phyloP scores from a whole-genome alignment of 148 eudicot species.

The Rheum nobile region DNA sequence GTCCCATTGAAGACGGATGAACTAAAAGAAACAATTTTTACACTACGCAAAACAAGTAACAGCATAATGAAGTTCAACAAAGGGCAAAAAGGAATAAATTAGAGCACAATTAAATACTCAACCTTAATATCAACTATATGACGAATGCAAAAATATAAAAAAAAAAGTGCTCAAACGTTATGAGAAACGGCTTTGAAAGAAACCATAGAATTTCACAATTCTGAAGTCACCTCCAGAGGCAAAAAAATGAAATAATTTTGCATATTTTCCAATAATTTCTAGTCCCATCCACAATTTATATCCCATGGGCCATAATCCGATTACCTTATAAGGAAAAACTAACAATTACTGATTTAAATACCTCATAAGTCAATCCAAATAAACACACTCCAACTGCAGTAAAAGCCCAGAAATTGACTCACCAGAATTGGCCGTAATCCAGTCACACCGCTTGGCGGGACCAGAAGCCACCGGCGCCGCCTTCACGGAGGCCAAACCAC shows the following conservation, averaged over 20 bases:
- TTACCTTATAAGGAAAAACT: background rate
- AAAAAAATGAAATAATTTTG: background rate
- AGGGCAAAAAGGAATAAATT: background rate
- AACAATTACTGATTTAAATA: background rate
- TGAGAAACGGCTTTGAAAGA: background rate
- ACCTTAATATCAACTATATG: background rate
- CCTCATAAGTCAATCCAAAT: background rate
- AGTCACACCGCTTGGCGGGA: slow-evolving; percentile 53
- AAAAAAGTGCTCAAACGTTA: background rate
- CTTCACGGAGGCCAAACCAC: background rate
- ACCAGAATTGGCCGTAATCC: slow-evolving; percentile 66
- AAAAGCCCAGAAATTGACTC: background rate
- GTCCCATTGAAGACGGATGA: background rate
- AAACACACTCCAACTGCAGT: background rate
- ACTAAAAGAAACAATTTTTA: background rate
- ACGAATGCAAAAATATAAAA: background rate
- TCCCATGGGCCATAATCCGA: background rate
- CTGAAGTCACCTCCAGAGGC: background rate
- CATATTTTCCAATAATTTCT: too few species aligned
- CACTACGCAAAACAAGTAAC: background rate
- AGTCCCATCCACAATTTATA: background rate
- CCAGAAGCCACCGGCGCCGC: slow-evolving; percentile 8
- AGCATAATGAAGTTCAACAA: background rate
- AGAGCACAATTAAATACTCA: background rate
- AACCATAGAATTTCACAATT: background rate